Percentiles rank a stretch among this genome's conserved stretches.
These are phyloP conservation scores for Paecilomyces variotii DNA, from an alignment of 2,329 filamentous ascomycete species.

Conservation along the genomic window DNA sequence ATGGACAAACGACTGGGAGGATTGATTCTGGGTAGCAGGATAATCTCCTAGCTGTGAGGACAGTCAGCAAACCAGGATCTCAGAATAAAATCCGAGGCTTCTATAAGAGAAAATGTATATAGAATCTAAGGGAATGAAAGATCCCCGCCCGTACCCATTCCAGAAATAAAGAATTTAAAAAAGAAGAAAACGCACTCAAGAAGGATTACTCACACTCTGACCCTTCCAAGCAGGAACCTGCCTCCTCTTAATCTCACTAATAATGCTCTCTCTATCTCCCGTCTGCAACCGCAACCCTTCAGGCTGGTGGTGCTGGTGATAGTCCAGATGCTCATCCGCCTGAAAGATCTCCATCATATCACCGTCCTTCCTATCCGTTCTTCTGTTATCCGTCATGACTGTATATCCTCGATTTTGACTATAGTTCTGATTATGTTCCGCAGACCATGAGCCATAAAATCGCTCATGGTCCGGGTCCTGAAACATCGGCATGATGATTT, in stretches of 20 bases:
- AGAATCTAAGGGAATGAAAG: slow-evolving; percentile 14
- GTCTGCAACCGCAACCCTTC: slow-evolving; percentile 15
- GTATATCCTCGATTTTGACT: slow-evolving; percentile 7
- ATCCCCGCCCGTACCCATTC: slow-evolving; percentile 5
- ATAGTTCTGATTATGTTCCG: neutral
- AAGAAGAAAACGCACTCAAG: neutral
- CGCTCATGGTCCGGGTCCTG: slow-evolving; percentile 22
- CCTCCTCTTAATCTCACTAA: slow-evolving; percentile 72
- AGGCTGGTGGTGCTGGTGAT: slow-evolving; percentile 5
- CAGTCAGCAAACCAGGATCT: neutral
- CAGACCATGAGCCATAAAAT: slow-evolving; percentile 6
- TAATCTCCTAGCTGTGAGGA: slow-evolving; percentile 27
- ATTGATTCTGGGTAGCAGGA: slow-evolving; percentile 27
- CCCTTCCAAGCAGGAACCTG: slow-evolving; percentile 65
- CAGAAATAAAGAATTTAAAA: neutral
- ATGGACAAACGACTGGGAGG: slow-evolving; percentile 31
- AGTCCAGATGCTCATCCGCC: slow-evolving; percentile 8
- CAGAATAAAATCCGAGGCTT: neutral
- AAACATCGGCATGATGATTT: slow-evolving; percentile 19
- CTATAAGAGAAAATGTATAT: neutral
- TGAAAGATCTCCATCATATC: slow-evolving; percentile 9
- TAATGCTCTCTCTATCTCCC: slow-evolving; percentile 65
- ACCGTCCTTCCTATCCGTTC: slow-evolving; percentile 5
- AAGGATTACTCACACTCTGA: neutral
- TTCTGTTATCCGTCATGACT: slow-evolving; percentile 6